Evolutionary conservation across 805 yeast species (phyloP).

Genomic region (Sporopachydermia lactativora): DNA sequence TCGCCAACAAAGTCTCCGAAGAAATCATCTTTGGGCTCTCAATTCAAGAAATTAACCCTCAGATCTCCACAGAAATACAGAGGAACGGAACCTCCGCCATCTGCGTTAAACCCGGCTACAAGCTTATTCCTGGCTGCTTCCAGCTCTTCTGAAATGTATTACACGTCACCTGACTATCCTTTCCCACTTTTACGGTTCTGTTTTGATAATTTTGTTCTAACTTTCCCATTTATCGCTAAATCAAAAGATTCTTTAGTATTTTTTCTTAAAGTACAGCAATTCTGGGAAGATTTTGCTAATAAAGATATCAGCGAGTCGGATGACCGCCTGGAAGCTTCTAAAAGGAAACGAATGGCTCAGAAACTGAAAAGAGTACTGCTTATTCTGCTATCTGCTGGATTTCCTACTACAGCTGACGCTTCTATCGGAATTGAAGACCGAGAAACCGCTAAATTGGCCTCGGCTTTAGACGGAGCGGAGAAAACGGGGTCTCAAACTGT

Average conservation of each 20-base stretch:
- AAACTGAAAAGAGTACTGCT: conserved; percentile 51
- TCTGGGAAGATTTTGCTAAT: conserved; percentile 63
- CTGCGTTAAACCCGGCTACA: background rate
- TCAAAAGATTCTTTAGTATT: conserved; percentile 51
- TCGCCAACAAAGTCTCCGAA: background rate
- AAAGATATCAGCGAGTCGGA: conserved; percentile 58
- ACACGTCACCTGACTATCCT: conserved; percentile 17
- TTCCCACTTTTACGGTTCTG: conserved; percentile 62
- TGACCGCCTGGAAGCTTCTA: conserved; percentile 65
- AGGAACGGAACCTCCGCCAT: no score
- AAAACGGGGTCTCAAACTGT: conserved; percentile 7
- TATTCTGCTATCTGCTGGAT: conserved; percentile 60
- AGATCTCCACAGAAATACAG: background rate
- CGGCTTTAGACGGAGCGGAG: conserved; percentile 14
- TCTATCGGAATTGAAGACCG: conserved; percentile 25
- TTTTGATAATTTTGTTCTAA: conserved; percentile 43
- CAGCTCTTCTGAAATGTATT: background rate
- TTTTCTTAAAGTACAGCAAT: conserved; percentile 66
- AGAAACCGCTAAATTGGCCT: conserved; percentile 7
- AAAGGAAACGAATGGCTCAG: conserved; percentile 46
- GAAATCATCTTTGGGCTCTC: background rate
- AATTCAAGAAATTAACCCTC: background rate
- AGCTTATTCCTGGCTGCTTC: conserved; percentile 1
- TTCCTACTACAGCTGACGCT: conserved; percentile 44
- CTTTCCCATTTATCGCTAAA: conserved; percentile 60